These are phyloP conservation scores for Tylopilus felleus DNA, from an alignment of 768 basidiomycete genomes.

Conservation along the genomic window DNA sequence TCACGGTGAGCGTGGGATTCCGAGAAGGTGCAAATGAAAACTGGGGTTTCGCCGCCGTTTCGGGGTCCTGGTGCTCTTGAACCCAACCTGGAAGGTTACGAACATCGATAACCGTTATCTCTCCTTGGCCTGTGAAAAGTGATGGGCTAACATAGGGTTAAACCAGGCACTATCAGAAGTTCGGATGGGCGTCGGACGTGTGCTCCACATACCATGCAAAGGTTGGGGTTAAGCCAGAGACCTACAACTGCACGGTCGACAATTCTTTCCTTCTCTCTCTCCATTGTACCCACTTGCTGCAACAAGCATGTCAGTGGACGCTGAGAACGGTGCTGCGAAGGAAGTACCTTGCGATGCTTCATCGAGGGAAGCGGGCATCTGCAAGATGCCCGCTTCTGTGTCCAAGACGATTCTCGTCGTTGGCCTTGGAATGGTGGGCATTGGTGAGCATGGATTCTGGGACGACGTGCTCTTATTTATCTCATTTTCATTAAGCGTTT, in stretches of 20 bases:
- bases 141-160: neutral
- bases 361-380: neutral
- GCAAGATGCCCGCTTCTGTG: neutral
- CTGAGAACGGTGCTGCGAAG: neutral
- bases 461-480: neutral
- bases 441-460: neutral
- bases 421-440: slow-evolving; percentile 11
- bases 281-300: too few relatives aligned
- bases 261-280: neutral
- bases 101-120: neutral
- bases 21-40: too few relatives aligned
- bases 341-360: neutral
- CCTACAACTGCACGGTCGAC: neutral
- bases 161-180: slow-evolving; percentile 1
- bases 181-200: neutral
- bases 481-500: slow-evolving; percentile 40
- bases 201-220: neutral
- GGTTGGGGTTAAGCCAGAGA: neutral
- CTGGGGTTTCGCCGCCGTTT: too few relatives aligned
- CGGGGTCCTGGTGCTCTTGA: neutral
- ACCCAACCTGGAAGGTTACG: neutral
- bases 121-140: neutral
- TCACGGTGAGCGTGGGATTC: neutral
- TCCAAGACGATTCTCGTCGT: slow-evolving; percentile 5
- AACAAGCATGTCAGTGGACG: neutral